phyloP scores from a whole-genome alignment of 306 rosid species.

The Hippophae gyantsensis region DNA sequence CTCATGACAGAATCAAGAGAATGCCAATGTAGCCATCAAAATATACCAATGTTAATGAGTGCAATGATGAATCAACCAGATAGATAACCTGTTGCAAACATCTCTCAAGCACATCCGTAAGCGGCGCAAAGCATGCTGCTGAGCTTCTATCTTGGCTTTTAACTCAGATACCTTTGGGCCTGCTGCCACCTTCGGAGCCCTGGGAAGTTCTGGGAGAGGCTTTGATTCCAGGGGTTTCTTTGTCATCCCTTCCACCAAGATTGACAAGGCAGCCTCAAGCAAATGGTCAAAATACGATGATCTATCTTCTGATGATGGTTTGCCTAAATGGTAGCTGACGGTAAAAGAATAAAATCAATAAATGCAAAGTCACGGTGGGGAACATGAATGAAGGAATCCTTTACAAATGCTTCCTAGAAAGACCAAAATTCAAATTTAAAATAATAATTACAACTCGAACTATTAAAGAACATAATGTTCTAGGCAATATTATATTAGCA shows the following conservation, averaged over 20 bases:
- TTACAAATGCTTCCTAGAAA: not conserved
- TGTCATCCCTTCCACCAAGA: constrained; percentile 47
- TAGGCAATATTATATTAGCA: too few relatives aligned
- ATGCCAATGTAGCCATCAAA: not conserved
- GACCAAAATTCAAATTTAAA: too few relatives aligned
- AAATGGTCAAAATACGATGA: constrained; percentile 52
- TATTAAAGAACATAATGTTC: too few relatives aligned
- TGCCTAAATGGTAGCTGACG: constrained; percentile 59
- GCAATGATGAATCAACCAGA: not conserved
- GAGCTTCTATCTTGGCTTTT: constrained; percentile 85
- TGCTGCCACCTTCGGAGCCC: constrained; percentile 74
- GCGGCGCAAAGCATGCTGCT: constrained; percentile 96
- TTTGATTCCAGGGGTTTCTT: constrained; percentile 39
- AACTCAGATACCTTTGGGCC: constrained; percentile 91
- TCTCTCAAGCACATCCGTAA: constrained; percentile 98
- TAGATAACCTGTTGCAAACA: constrained; percentile 82
- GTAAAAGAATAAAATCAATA: constrained; percentile 15
- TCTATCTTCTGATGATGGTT: constrained; percentile 63
- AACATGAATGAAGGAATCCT: not conserved
- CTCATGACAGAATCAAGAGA: not conserved
- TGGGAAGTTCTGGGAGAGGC: constrained; percentile 71
- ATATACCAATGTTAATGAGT: not conserved
- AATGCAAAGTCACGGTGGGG: constrained; percentile 4
- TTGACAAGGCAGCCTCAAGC: constrained; percentile 72
- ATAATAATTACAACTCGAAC: too few relatives aligned